phyloP scores from a whole-genome alignment of 495 filamentous ascomycete species.

The Entonaema liquescens region DNA sequence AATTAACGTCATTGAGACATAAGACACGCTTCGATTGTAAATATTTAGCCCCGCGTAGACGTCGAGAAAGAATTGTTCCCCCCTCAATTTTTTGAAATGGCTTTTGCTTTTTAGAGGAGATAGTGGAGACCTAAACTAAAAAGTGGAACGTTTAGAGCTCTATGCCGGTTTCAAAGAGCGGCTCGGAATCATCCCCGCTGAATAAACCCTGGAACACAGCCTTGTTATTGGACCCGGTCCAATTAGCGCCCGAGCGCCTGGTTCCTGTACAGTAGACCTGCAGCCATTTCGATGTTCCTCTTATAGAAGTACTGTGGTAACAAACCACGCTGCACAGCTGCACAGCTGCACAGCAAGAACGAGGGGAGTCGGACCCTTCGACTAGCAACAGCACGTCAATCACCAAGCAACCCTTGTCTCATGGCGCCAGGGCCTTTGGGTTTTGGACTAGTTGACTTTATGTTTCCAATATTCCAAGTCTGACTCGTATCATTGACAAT shows the following conservation, averaged over 20 bases:
- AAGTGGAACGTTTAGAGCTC: constrained; percentile 12
- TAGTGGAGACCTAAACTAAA: constrained; percentile 2
- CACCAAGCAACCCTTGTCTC: not conserved
- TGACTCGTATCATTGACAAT: not conserved
- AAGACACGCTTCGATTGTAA: not conserved
- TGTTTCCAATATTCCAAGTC: not conserved
- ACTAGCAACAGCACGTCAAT: not conserved
- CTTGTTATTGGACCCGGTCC: constrained; percentile 10
- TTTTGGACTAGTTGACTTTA: not conserved
- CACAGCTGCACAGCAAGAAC: not conserved
- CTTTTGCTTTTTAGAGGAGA: constrained; percentile 3
- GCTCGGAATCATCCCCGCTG: constrained; percentile 35
- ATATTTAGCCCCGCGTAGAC: not conserved
- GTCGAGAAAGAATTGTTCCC: not conserved
- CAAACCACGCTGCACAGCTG: not conserved
- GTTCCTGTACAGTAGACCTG: constrained; percentile 6
- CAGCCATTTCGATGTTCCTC: constrained; percentile 12
- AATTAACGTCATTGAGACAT: not conserved
- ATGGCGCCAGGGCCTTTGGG: not conserved
- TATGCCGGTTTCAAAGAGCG: constrained; percentile 1
- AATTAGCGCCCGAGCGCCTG: constrained; percentile 33
- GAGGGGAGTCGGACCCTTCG: not conserved
- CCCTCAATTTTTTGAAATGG: constrained; percentile 1
- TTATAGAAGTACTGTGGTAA: constrained; percentile 8
- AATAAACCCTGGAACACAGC: constrained; percentile 21